phyloP scores from a whole-genome alignment of 257 asterid species.

The Ehretia macrophylla region DNA sequence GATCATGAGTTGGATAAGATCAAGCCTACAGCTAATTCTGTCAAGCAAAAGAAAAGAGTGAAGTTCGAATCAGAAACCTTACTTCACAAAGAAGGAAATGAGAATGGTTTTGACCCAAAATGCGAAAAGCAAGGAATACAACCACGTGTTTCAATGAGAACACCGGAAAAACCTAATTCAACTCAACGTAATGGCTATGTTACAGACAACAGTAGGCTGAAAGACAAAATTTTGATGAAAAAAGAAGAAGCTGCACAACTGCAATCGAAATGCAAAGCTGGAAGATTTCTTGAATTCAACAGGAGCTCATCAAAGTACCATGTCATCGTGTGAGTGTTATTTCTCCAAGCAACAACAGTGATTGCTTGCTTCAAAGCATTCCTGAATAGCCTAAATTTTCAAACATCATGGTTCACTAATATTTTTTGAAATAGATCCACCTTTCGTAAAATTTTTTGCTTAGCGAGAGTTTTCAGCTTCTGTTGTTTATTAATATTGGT shows the following conservation, averaged over 20 bases:
- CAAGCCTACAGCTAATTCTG: background rate
- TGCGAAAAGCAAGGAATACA: too few relatives aligned
- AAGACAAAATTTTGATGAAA: constrained; percentile 25
- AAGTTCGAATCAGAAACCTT: background rate
- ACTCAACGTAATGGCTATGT: background rate
- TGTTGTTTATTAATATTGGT: too few relatives aligned
- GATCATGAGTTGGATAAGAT: too few relatives aligned
- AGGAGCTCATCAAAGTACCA: constrained; percentile 19
- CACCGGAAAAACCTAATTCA: too few relatives aligned
- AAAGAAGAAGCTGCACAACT: constrained; percentile 29
- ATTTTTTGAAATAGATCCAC: too few relatives aligned
- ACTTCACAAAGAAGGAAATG: background rate
- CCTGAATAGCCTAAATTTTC: too few relatives aligned
- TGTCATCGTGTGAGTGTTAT: constrained; percentile 7
- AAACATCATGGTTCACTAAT: too few relatives aligned
- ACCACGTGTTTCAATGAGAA: too few relatives aligned
- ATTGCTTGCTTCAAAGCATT: background rate
- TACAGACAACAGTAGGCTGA: background rate
- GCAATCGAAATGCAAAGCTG: constrained; percentile 22
- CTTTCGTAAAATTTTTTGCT: too few relatives aligned
- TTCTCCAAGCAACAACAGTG: background rate
- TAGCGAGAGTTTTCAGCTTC: too few relatives aligned
- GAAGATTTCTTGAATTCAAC: constrained; percentile 23
- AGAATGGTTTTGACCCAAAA: background rate
- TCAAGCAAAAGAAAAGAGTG: background rate